phyloP scores from a whole-genome alignment of 257 asterid species.

The Schizonepeta tenuifolia region DNA sequence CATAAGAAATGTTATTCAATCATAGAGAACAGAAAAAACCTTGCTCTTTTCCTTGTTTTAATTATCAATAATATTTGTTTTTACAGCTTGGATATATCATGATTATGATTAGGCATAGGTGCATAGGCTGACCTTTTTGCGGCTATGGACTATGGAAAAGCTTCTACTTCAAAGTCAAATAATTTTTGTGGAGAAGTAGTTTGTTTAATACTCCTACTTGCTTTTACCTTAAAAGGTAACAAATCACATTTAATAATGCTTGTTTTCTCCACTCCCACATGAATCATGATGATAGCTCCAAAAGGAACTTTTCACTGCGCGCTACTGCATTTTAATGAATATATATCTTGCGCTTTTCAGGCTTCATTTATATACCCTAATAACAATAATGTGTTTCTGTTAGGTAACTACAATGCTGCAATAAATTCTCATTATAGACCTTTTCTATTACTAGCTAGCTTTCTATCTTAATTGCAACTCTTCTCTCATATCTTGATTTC shows the following conservation, averaged over 20 bases:
- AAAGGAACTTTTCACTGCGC: constrained; percentile 3
- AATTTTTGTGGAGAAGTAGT: neutral
- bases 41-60: too few relatives aligned
- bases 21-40: neutral
- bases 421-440: neutral
- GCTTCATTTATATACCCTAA: neutral
- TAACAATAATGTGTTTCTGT: neutral
- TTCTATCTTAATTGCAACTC: too few relatives aligned
- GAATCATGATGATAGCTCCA: constrained; percentile 3
- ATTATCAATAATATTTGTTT: neutral
- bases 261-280: neutral
- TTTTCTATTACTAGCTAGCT: neutral
- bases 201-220: neutral
- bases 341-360: neutral
- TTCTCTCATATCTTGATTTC: neutral
- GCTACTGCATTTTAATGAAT: constrained; percentile 2
- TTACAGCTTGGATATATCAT: neutral
- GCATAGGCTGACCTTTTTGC: constrained; percentile 2
- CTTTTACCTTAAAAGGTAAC: constrained; percentile 4
- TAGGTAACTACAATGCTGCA: neutral
- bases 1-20: neutral
- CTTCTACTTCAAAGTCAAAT: neutral
- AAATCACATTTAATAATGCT: neutral
- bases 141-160: neutral
- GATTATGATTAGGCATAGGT: neutral